phyloP scores from a whole-genome alignment of 306 rosid species.

The Abrus pulchellus region DNA sequence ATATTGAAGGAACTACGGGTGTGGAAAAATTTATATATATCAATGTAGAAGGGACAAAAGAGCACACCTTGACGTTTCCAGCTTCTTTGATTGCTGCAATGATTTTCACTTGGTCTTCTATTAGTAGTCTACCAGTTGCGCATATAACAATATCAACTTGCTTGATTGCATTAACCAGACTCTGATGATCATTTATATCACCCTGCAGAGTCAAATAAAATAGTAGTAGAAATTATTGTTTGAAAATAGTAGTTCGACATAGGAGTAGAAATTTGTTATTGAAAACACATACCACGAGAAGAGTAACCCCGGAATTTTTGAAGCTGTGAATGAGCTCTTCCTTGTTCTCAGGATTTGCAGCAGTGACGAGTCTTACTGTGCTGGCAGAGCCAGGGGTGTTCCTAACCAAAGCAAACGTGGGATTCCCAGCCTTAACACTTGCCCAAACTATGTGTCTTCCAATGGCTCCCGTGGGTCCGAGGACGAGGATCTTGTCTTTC shows the following conservation, averaged over 20 bases:
- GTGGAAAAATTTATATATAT: too few species aligned
- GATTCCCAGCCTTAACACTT: constrained; percentile 53
- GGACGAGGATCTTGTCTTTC: constrained; percentile 51
- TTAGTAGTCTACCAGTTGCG: constrained; percentile 30
- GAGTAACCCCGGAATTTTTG: constrained; percentile 46
- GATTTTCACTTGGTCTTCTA: constrained; percentile 51
- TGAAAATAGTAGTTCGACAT: neutral
- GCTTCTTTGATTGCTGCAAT: constrained; percentile 61
- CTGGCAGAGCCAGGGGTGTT: constrained; percentile 8
- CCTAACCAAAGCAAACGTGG: constrained; percentile 55
- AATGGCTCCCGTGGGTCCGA: constrained; percentile 54
- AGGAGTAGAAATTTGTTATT: neutral
- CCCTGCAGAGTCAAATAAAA: constrained; percentile 30
- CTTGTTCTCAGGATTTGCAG: constrained; percentile 54
- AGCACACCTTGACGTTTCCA: constrained; percentile 54
- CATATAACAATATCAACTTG: constrained; percentile 62
- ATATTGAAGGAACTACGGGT: too few species aligned
- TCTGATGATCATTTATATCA: constrained; percentile 44
- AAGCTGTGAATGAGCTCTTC: constrained; percentile 45
- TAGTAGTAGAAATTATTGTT: neutral
- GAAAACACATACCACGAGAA: constrained; percentile 36
- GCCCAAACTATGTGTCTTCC: constrained; percentile 58
- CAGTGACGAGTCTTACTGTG: neutral
- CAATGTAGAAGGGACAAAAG: too few species aligned
- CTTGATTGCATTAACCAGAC: constrained; percentile 52